phyloP scores from a whole-genome alignment of 2,329 filamentous ascomycete species.

The Lasiodiplodia sp. region DNA sequence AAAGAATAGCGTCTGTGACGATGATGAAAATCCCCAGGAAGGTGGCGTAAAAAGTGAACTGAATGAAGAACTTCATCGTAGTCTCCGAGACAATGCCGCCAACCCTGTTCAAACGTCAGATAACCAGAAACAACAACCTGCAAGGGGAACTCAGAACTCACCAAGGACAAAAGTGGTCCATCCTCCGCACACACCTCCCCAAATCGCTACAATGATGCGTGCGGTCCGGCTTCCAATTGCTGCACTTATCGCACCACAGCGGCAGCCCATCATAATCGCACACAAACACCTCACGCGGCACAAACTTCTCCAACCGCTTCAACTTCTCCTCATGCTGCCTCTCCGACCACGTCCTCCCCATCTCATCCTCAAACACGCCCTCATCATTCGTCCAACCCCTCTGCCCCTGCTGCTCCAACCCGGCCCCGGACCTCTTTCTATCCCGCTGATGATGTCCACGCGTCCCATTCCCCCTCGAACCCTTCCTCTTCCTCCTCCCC shows the following conservation, averaged over 20 bases:
- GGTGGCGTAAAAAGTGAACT: slow-evolving; percentile 79
- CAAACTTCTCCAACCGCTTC: slow-evolving; percentile 61
- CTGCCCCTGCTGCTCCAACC: slow-evolving; percentile 30
- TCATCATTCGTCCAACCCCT: slow-evolving; percentile 15
- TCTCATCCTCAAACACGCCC: slow-evolving; percentile 23
- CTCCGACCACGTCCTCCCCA: slow-evolving; percentile 20
- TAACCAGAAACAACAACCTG: neutral
- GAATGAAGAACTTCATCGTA: slow-evolving; percentile 89
- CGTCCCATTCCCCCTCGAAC: neutral
- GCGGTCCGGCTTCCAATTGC: slow-evolving; percentile 86
- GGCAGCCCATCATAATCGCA: slow-evolving; percentile 86
- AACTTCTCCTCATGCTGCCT: slow-evolving; percentile 18
- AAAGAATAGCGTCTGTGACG: slow-evolving; percentile 68
- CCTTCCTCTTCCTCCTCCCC: slow-evolving; percentile 4
- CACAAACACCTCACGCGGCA: slow-evolving; percentile 81
- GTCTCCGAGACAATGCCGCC: slow-evolving; percentile 89
- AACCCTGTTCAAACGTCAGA: slow-evolving; percentile 54
- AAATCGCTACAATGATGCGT: slow-evolving; percentile 87
- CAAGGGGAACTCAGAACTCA: neutral
- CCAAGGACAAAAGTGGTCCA: slow-evolving; percentile 97
- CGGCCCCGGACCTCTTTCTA: slow-evolving; percentile 37
- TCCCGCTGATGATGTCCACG: slow-evolving; percentile 25
- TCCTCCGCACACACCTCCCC: slow-evolving; percentile 81
- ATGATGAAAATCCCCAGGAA: slow-evolving; percentile 72
- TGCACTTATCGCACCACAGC: slow-evolving; percentile 83